Evolutionary conservation across 495 filamentous ascomycete genomes (phyloP), one percentile per base, ranked within the genome.

Genomic region (Daldinia vernicosa): DNA sequence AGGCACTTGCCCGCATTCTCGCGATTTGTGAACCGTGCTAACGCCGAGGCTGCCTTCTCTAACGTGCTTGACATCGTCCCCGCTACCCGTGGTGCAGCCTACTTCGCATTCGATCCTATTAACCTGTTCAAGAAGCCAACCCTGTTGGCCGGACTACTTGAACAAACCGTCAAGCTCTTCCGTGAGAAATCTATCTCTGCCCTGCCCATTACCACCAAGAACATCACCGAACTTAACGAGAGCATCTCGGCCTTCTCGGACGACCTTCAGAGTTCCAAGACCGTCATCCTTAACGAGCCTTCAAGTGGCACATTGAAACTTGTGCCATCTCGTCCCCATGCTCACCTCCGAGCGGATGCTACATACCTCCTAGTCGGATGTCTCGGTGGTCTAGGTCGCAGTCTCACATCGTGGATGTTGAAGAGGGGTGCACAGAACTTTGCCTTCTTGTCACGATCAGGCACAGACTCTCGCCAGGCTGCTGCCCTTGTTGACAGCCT

Each of bases 301-400:
- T 81, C 84, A 22, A 58, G 12, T 7, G 33, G 33, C 3, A 58
- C 55, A 19, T 26, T 58, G 19, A 35, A 24, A 9, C 17, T 58
- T 22, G 32, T 58, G n/a, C 55, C 55, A 15, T 37, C 33, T 39
- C 55, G 55, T 4, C 9, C 52, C 14, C 26, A 56, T 14, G 22
- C 40, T 39, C 28, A 24, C n/a, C 30, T 68, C 30, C 39, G 17
- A 17, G 28, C 75, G 0, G 72, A 83, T 33, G 77, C 76, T 12
- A 80, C 80, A 8, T 88, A 88, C 63, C 63, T 89, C 22, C 72
- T 89, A 1, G 77, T 83, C 28, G 85, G 87, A 3, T 84, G 87
- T 35, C 78, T 88, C 2, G 84, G 87, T n/a, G 88, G 86, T 0
- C 78, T 90, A 6, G 87, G 88, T 12, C 80, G 82, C 15, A 79